phyloP scores from a whole-genome alignment of 2,329 filamentous ascomycete genomes.

The Hymenoscyphus scutula region DNA sequence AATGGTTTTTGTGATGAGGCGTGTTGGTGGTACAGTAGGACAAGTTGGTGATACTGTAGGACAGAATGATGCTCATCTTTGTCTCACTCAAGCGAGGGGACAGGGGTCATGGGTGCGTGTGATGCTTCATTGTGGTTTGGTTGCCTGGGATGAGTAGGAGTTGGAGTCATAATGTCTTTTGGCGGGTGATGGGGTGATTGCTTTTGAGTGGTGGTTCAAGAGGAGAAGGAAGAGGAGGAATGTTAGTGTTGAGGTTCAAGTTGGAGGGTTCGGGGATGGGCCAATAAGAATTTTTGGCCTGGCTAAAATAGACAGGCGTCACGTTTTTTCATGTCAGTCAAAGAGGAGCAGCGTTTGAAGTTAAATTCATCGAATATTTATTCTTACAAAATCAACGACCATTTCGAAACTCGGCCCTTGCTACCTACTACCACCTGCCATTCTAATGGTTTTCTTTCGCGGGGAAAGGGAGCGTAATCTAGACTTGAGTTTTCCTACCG shows the following conservation, averaged over 20 bases:
- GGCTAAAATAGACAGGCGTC: no score
- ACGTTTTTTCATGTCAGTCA: no score
- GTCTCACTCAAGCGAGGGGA: not conserved
- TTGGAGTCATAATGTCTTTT: not conserved
- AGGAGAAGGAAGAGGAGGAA: not conserved
- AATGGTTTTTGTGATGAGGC: not conserved
- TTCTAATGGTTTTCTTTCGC: no score
- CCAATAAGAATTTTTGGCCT: no score
- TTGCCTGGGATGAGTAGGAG: not conserved
- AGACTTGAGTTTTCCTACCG: no score
- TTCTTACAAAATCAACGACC: no score
- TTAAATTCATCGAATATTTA: no score
- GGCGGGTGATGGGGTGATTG: not conserved
- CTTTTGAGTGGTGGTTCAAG: not conserved
- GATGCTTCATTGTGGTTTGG: not conserved
- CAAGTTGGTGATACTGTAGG: not conserved
- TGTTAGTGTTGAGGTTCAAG: not conserved
- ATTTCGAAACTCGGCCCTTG: no score
- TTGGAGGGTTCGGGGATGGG: no score
- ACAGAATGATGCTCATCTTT: not conserved
- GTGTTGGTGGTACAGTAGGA: not conserved
- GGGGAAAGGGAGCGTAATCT: no score
- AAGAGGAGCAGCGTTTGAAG: no score
- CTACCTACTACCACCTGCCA: no score
- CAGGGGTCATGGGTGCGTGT: not conserved